phyloP scores from a whole-genome alignment of 1,284 basidiomycete species.

The Microbotryum violaceum region DNA sequence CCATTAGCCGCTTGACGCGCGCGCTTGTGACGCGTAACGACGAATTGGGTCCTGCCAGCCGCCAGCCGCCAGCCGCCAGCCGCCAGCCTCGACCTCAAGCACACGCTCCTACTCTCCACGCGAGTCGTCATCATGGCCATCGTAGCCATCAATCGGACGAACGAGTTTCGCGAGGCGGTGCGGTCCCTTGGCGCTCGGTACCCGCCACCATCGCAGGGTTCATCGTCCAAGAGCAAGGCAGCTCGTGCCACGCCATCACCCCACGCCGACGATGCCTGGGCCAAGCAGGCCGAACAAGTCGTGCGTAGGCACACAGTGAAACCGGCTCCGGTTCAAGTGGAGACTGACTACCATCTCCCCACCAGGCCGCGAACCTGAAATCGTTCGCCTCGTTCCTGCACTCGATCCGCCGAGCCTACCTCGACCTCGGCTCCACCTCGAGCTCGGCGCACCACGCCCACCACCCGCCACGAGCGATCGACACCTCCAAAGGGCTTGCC shows the following conservation, averaged over 20 bases:
- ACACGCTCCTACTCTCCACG: neutral
- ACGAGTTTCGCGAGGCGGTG: constrained; percentile 26
- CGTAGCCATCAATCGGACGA: constrained; percentile 12
- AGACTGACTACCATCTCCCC: neutral
- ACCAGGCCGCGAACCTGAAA: constrained; percentile 42
- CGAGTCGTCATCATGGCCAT: neutral
- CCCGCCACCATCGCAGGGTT: constrained; percentile 17
- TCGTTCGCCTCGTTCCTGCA: constrained; percentile 61
- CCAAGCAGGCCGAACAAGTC: constrained; percentile 26
- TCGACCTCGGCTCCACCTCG: constrained; percentile 49
- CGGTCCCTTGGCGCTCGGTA: constrained; percentile 1
- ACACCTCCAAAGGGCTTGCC: constrained; percentile 46
- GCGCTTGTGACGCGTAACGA: constrained; percentile 38
- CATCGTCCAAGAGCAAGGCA: neutral
- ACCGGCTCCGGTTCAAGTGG: constrained; percentile 5
- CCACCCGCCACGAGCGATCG: constrained; percentile 51
- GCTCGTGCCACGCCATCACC: neutral
- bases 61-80: neutral
- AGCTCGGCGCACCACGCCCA: constrained; percentile 49
- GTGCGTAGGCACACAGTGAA: constrained; percentile 1
- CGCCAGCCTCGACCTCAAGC: neutral
- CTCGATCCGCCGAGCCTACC: constrained; percentile 64
- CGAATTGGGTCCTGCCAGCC: neutral
- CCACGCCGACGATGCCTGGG: constrained; percentile 20
- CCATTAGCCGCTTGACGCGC: constrained; percentile 13